Evolutionary conservation across 139 green algal species (phyloP), one percentile per base, ranked within the genome.

Genomic region (Auxenochlorella pyrenoidosa): DNA sequence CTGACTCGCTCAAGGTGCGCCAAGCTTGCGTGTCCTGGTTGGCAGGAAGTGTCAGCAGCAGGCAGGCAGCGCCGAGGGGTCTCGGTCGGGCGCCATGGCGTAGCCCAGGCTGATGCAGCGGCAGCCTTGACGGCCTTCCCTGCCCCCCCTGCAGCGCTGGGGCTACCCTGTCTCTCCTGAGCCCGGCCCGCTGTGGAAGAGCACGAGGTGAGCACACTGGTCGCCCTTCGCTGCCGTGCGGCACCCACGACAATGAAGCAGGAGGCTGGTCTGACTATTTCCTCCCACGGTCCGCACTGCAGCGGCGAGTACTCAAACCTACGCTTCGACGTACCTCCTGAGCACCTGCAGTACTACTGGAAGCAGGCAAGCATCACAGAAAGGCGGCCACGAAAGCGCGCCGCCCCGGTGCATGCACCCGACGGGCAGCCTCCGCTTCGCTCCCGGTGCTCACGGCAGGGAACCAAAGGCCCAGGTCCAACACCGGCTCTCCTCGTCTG

Each of bases 161-260:
- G 79, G 83, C 26, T 89, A 93, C 54, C 65, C 58, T 12, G 38
- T 91, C 10, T 38, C 75, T 41, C 72, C 76, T 12, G 5, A 58
- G 63, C 38, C 68, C 3, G 95, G 94, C 0, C 89, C 92, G 5
- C 86, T 96, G 19, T 95, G 95, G 86, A 97, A 98, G 89, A 79
- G 82, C 21, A 66, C 90, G 2, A 73, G 66, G 66, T 73, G 66
- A 32, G 66, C 63, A 36, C 26, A 32, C 2, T 22, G 30, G 63
- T 71, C 63, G 34, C 26, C 18, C 32, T 22, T 1, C 34, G 63
- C 26, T 30, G 6, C 30, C 26, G 18, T 71, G 63, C 32, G n/a
- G n/a, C n/a, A n/a, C n/a, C n/a, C n/a, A n/a, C n/a, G n/a, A n/a
- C n/a, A n/a, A n/a, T n/a, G n/a, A n/a, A n/a, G n/a, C n/a, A n/a